Evolutionary conservation across 2,329 filamentous ascomycete species (phyloP), one percentile per base, ranked within the genome.

Genomic region (Zalaria sp.): DNA sequence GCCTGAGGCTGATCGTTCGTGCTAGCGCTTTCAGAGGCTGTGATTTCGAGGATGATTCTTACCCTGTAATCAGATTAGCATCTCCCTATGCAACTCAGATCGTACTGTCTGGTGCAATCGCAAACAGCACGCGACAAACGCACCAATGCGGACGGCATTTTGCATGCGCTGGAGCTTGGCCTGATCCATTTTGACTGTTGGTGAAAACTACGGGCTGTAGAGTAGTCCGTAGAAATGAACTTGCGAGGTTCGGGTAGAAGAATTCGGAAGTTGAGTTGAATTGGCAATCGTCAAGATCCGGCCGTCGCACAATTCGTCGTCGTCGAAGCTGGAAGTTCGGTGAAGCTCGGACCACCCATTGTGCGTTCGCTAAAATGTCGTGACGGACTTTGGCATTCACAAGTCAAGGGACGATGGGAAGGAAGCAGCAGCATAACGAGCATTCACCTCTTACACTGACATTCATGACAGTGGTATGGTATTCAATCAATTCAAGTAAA

Each of bases 71-170:
- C 27, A 27, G 37, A 51, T 58, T 46, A 59, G 56, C 18, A 26
- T 5, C 25, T 25, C 36, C 36, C 25, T 31, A 29, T 5, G 29
- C 2, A 39, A 5, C 9, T 25, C 26, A 4, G 7, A 25, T 11
- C 11, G 7, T n/a, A 26, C 27, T 32, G 29, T 18, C 25, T 11
- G 29, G 6, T 5, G 6, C 7, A 25, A 11, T 36, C 35, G 37
- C 6, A 10, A 32, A 7, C 4, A 11, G 39, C 29, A 9, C 34
- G 5, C 26, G 9, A 44, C 40, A 43, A 44, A 77, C 80, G 57
- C 77, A 84, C 81, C 81, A 68, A 80, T 84, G 63, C 75, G 73
- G 61, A 75, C 73, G 57, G 72, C 73, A 66, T 71, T 68, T 66
- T 79, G 75, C 72, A 79, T 73, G 62, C 66, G 74, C 61, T 73